Base-by-base conservation (phyloP, 179 eudicot genomes). In the Drosera spatulata region DNA sequence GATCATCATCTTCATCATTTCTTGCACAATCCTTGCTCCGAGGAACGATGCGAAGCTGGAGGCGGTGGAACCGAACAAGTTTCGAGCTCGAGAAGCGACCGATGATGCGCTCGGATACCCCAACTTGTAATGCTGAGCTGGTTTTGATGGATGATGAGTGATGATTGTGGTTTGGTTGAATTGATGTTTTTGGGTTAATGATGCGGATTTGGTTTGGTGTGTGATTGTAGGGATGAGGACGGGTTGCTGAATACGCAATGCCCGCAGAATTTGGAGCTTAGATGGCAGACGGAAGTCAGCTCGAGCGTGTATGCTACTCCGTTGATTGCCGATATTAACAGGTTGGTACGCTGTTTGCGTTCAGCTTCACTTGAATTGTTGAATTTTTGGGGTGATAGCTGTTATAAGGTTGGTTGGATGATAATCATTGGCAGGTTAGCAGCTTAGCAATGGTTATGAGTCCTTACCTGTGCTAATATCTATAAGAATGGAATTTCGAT, bases 251-350 rank as follows among this genome's bases (percentile, higher is more conserved):
- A 94, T 64, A 78, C 96, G 45, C 97, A 87, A 64, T 90, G 97
- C 65, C 96, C 99, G 45, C 96, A 69, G 77, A 75, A 83, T 75
- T 82, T 94, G 78, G 99, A 94, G 70, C 65, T 94, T 56, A 81
- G 99, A 61, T 90, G 97, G 99, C 95, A 94, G 66, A 77, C 94
- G 7, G 99, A 93, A 93, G 99, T 93, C 43, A 89, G 95, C 75
- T 93, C 99, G 54, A 93, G 99, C 77, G 76, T 93, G 61, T 93
- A 86, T 65, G 97, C 97, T 11, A 67, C 95, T 14, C 99, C 99
- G 2, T 79, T 93, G 63, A 77, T 93, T 62, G 99, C 99, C 33
- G 99, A 93, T 76, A 83, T 93, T 63, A 86, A 93, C 85, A 86
- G 99, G 99, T 93, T 58, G 0, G 56, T 37, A 41, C 13, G 46